These are phyloP conservation scores for Aspergillus nomiae DNA, from an alignment of 2,329 filamentous ascomycete species.

Conservation along the genomic window DNA sequence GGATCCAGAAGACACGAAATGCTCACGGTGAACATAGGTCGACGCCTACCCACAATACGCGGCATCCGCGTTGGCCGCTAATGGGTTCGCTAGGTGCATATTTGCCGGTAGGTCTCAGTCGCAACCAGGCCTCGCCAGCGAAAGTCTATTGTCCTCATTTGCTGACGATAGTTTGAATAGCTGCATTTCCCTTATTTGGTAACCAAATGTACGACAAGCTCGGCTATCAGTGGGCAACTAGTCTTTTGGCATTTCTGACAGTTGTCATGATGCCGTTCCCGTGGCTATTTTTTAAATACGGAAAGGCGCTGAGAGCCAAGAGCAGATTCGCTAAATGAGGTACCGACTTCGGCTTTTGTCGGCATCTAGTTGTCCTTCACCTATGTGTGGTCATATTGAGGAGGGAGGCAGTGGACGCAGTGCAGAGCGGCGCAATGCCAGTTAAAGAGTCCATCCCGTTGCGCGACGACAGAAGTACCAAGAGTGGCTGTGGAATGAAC, in stretches of 20 bases:
- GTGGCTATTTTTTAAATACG: neutral
- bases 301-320: neutral
- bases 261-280: constrained; percentile 12
- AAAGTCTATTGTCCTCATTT: neutral
- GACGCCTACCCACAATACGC: constrained; percentile 28
- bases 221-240: constrained; percentile 71
- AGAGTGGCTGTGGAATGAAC: too few relatives aligned
- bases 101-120: constrained; percentile 52
- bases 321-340: neutral
- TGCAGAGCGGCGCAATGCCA: too few relatives aligned
- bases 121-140: neutral
- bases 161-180: constrained; percentile 30
- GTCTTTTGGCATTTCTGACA: constrained; percentile 62
- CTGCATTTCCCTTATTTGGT: constrained; percentile 73
- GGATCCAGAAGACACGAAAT: neutral
- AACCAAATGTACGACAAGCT: constrained; percentile 72
- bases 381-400: too few relatives aligned
- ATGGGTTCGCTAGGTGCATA: constrained; percentile 51
- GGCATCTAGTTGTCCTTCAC: too few relatives aligned
- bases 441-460: too few relatives aligned
- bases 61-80: constrained; percentile 46
- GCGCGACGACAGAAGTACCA: too few relatives aligned
- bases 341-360: too few relatives aligned
- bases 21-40: neutral
- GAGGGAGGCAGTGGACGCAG: too few relatives aligned